Evolutionary conservation across 169 alveolate species (phyloP).

Genomic region (Plasmodium gonderi): DNA sequence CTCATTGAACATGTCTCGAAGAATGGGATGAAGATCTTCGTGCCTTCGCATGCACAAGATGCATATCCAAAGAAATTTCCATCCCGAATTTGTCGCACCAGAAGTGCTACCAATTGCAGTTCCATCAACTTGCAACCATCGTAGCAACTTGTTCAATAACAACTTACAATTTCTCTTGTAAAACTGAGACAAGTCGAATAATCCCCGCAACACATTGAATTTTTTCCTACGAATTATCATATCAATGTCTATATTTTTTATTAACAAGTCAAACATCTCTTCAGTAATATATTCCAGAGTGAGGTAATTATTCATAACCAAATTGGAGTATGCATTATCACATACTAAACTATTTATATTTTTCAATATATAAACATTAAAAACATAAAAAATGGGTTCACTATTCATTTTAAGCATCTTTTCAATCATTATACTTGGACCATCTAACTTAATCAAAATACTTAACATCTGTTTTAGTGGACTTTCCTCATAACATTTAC

Average conservation of each 20-base stretch:
- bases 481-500: background rate
- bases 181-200: conserved; percentile 40
- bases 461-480: conserved; percentile 69
- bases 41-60: conserved; percentile 52
- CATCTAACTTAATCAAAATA: conserved; percentile 21
- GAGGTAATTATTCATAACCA: conserved; percentile 55
- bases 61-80: conserved; percentile 66
- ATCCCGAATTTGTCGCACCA: background rate
- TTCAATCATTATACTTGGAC: conserved; percentile 59
- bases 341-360: conserved; percentile 51
- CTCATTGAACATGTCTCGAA: conserved; percentile 3
- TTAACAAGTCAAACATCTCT: conserved; percentile 72
- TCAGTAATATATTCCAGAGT: conserved; percentile 34
- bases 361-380: conserved; percentile 29
- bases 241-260: conserved; percentile 15
- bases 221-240: conserved; percentile 18
- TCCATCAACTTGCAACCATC: background rate
- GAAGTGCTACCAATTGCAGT: background rate
- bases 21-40: conserved; percentile 6
- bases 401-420: conserved; percentile 38
- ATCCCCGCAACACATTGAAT: conserved; percentile 19
- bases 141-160: background rate
- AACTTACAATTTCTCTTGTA: conserved; percentile 42
- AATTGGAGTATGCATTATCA: conserved; percentile 37
- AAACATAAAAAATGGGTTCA: conserved; percentile 63